These are phyloP conservation scores for Colletotrichum shisoi DNA, from an alignment of 2,329 filamentous ascomycete species.

Conservation along the genomic window DNA sequence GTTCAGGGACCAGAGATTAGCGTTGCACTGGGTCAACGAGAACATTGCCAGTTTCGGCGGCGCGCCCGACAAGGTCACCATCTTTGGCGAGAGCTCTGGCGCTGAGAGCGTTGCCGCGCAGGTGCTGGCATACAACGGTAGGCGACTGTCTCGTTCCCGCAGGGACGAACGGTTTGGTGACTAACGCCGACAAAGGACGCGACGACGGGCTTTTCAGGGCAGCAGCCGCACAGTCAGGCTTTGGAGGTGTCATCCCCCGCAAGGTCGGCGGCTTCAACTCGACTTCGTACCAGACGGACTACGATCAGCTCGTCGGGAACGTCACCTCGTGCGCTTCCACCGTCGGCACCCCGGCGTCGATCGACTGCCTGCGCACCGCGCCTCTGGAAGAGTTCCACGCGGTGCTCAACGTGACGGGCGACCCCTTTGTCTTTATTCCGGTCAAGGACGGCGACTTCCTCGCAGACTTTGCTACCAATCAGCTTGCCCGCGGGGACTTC, in stretches of 20 bases:
- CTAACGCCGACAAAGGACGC: conserved; percentile 43
- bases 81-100: conserved; percentile 62
- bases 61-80: conserved; percentile 55
- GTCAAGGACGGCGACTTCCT: conserved; percentile 51
- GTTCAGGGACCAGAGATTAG: conserved; percentile 57
- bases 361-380: conserved; percentile 44
- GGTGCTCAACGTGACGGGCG: conserved; percentile 37
- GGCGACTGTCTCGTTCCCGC: background rate
- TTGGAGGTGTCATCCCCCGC: conserved; percentile 46
- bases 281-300: conserved; percentile 45
- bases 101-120: conserved; percentile 57
- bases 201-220: conserved; percentile 61
- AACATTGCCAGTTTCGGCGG: conserved; percentile 58
- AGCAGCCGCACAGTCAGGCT: conserved; percentile 60
- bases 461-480: conserved; percentile 45
- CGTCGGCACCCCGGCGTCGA: conserved; percentile 41
- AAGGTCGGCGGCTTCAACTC: conserved; percentile 45
- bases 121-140: conserved; percentile 57
- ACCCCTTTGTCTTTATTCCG: conserved; percentile 38
- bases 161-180: background rate
- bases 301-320: conserved; percentile 44
- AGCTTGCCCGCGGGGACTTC: conserved; percentile 47
- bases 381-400: conserved; percentile 45
- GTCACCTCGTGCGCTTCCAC: conserved; percentile 43
- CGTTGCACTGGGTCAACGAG: conserved; percentile 57